phyloP scores from a whole-genome alignment of 345 rosid genomes.

The Ailanthus altissimus region DNA sequence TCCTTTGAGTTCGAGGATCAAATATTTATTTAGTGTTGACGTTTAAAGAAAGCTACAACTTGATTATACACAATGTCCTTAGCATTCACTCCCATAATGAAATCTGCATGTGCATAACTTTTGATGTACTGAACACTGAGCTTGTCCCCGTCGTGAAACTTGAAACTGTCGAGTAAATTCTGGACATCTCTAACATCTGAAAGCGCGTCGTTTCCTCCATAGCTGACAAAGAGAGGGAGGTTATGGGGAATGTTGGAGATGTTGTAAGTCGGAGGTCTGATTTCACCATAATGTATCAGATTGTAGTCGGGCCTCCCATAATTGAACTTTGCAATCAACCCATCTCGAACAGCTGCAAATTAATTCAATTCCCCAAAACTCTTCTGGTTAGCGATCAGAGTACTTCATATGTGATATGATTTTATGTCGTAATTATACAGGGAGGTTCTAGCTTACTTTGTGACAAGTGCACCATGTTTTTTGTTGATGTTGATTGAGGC shows the following conservation, averaged over 20 bases:
- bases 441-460: slow-evolving; percentile 55
- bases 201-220: slow-evolving; percentile 71
- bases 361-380: background rate
- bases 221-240: slow-evolving; percentile 72
- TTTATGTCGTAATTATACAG: no score
- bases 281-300: slow-evolving; percentile 60
- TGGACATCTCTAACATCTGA: slow-evolving; percentile 66
- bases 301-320: slow-evolving; percentile 57
- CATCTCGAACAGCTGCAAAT: slow-evolving; percentile 62
- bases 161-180: slow-evolving; percentile 56
- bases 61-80: slow-evolving; percentile 72
- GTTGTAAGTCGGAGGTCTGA: slow-evolving; percentile 66
- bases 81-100: slow-evolving; percentile 83
- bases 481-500: slow-evolving; percentile 85
- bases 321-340: slow-evolving; percentile 65
- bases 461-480: slow-evolving; percentile 82
- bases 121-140: slow-evolving; percentile 59
- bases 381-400: background rate
- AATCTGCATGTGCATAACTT: slow-evolving; percentile 83
- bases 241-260: slow-evolving; percentile 70
- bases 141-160: slow-evolving; percentile 66
- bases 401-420: no score
- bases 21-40: slow-evolving; percentile 26
- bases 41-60: slow-evolving; percentile 60
- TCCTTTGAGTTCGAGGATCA: background rate